Evolutionary conservation across 1,139 yeast species (phyloP), one percentile per base, ranked within the genome.

Genomic region (Torulaspora pretoriensis): DNA sequence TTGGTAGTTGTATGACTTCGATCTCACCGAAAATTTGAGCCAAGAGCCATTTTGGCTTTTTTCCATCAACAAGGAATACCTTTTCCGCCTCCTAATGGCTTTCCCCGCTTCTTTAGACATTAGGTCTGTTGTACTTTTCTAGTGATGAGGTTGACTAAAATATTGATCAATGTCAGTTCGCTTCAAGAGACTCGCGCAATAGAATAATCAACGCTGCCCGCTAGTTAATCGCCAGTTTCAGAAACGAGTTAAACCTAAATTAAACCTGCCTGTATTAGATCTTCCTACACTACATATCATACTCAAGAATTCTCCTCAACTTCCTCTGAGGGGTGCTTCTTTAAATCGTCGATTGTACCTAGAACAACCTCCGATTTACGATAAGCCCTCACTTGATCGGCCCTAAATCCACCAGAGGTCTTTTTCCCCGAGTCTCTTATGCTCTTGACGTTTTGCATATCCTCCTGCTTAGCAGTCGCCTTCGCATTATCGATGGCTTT

Each of bases 321-420:
- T 24, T 51, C 55, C 29, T 53, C 58, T 24, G 50, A 60, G 13
- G 55, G 59, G 47, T 66, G 60, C 45, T 57, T 51, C 35, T 53
- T 67, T 22, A 67, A 55, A 51, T 74, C 80, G 41, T 75, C 82
- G 51, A 78, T 73, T 2, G 79, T 69, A 16, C 92, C 92, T 43
- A 83, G 72, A 51, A 83, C 84, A 51, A 74, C 75, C 62, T 83
- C 90, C 53, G 81, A 78, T 64, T 74, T 77, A 49, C 88, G 71
- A 59, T 82, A 74, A 42, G 77, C 79, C 46, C 70, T 68, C 48
- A 76, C 59, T 57, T 74, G 77, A 43, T 80, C 83, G 23, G 75
- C 71, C 13, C 82, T 63, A 26, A 56, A 55, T 26, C 64, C 61
- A 52, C 69, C 65, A 17, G 64, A 55, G 9, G 56, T 48, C 38